These are phyloP conservation scores for Elaeagnus macrophylla DNA, from an alignment of 306 rosid genomes.

Conservation along the genomic window DNA sequence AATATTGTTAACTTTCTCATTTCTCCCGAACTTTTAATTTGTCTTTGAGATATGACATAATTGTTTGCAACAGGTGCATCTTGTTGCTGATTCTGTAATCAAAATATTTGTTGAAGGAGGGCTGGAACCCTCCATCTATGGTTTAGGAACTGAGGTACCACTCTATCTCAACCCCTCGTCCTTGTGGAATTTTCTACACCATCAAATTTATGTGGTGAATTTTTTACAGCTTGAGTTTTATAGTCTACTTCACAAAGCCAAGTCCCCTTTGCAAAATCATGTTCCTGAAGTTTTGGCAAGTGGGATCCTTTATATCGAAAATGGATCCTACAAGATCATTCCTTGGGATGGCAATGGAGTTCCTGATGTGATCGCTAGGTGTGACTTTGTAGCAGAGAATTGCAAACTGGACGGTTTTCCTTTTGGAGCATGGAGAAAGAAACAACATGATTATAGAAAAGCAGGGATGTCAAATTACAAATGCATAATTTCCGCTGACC, in stretches of 20 bases:
- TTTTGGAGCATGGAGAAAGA: slow-evolving; percentile 77
- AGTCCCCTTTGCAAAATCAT: slow-evolving; percentile 57
- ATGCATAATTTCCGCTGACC: slow-evolving; percentile 22
- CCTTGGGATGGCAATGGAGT: slow-evolving; percentile 78
- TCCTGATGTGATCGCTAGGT: slow-evolving; percentile 53
- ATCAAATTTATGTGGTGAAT: slow-evolving; percentile 26
- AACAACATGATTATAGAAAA: slow-evolving; percentile 50
- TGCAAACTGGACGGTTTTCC: slow-evolving; percentile 35
- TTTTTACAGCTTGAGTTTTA: slow-evolving; percentile 73
- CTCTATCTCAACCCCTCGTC: slow-evolving; percentile 5
- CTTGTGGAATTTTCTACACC: slow-evolving; percentile 12
- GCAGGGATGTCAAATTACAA: slow-evolving; percentile 34
- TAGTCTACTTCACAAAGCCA: slow-evolving; percentile 42
- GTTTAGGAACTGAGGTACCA: slow-evolving; percentile 88
- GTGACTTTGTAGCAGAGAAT: slow-evolving; percentile 37
- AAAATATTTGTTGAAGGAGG: slow-evolving; percentile 88
- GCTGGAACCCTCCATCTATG: slow-evolving; percentile 68
- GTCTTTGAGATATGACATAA: slow-evolving; percentile 16
- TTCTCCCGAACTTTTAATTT: no score
- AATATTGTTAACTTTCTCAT: no score
- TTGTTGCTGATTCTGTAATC: slow-evolving; percentile 49
- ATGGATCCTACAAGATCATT: slow-evolving; percentile 46
- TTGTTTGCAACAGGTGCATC: slow-evolving; percentile 57
- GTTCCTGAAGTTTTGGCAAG: slow-evolving; percentile 63
- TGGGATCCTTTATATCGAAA: slow-evolving; percentile 71